These are phyloP conservation scores for Gigaspora rosea DNA, from an alignment of 192 early-diverging fungal genomes.

Conservation along the genomic window DNA sequence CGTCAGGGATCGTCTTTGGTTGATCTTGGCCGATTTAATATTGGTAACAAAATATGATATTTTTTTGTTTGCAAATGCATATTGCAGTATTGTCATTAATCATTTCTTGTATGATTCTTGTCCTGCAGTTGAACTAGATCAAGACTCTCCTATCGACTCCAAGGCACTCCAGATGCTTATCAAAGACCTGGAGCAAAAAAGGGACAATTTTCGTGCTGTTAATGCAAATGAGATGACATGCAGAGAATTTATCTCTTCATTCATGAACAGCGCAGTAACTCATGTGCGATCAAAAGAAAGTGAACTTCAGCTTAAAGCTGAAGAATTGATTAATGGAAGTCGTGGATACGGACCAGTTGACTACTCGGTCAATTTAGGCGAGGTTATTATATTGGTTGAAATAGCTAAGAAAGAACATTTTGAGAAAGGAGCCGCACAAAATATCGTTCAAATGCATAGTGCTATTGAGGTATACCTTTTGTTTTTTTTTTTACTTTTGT, in stretches of 20 bases:
- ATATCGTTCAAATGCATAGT: conserved; percentile 2
- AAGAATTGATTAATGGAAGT: not conserved
- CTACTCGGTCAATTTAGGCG: not conserved
- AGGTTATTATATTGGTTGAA: not conserved
- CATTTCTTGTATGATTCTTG: no score
- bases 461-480: not conserved
- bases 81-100: no score
- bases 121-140: no score
- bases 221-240: conserved; percentile 1
- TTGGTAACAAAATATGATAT: no score
- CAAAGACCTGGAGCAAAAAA: not conserved
- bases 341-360: not conserved
- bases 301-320: not conserved
- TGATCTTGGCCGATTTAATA: no score
- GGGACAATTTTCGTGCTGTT: not conserved
- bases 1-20: no score
- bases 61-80: no score
- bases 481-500: no score
- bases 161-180: not conserved
- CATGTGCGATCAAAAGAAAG: not conserved
- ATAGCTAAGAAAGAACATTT: not conserved
- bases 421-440: not conserved
- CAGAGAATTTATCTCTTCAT: conserved; percentile 17
- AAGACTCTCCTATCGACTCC: not conserved
- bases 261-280: not conserved